phyloP scores from a whole-genome alignment of 768 basidiomycete species.

The Suillus luteus region DNA sequence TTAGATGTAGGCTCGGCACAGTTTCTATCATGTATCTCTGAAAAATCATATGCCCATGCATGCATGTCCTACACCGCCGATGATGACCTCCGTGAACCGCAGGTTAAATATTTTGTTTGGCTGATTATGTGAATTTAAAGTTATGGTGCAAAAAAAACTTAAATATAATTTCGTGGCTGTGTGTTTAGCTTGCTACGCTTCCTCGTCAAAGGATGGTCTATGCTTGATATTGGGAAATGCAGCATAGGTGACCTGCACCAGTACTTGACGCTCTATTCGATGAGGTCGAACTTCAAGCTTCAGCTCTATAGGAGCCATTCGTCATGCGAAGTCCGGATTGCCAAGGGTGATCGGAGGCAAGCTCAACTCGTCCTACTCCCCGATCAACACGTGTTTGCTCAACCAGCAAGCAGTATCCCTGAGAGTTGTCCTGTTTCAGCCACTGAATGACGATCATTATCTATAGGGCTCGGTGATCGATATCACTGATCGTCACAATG shows the following conservation, averaged over 20 bases:
- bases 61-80: neutral
- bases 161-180: no score
- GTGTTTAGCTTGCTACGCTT: no score
- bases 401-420: neutral
- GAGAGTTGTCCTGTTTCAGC: neutral
- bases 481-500: neutral
- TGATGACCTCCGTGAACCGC: neutral
- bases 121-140: neutral
- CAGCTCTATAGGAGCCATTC: no score
- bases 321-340: neutral
- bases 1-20: constrained; percentile 37
- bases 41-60: constrained; percentile 8
- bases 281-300: no score
- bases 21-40: constrained; percentile 17
- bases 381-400: no score
- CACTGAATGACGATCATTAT: neutral
- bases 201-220: no score
- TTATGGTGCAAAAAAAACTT: neutral
- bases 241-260: no score
- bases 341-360: neutral
- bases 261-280: no score
- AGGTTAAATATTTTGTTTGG: neutral
- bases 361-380: neutral
- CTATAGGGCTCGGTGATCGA: neutral
- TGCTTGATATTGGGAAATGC: no score